These are phyloP conservation scores for Quercus dentata DNA, from an alignment of 306 rosid genomes.

Conservation along the genomic window DNA sequence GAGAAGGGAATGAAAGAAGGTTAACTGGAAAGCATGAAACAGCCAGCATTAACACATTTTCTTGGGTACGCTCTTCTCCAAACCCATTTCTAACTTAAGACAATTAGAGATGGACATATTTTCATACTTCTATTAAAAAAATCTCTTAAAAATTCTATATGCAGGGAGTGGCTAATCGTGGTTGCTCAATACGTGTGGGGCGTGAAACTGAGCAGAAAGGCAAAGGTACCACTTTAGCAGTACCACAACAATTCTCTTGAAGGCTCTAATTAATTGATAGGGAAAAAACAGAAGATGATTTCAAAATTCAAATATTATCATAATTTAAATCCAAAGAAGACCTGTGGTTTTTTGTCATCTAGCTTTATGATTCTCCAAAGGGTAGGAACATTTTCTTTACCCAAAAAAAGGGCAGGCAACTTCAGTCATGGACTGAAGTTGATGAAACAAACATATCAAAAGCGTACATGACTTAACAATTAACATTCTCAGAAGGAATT, in stretches of 20 bases:
- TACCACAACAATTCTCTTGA: neutral
- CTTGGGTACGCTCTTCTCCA: conserved; percentile 68
- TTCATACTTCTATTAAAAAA: neutral
- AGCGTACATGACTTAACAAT: neutral
- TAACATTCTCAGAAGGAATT: neutral
- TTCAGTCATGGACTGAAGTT: neutral
- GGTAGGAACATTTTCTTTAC: neutral
- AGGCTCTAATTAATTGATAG: neutral
- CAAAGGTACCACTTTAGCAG: conserved; percentile 57
- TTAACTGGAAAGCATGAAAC: conserved; percentile 99
- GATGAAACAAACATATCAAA: neutral
- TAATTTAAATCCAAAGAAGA: neutral
- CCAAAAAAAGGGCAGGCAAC: too few species aligned
- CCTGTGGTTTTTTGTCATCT: neutral
- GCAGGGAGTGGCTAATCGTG: conserved; percentile 99
- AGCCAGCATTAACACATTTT: conserved; percentile 76
- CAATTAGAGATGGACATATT: neutral
- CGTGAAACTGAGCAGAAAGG: conserved; percentile 86
- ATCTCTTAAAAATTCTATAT: conserved; percentile 24
- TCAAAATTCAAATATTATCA: neutral
- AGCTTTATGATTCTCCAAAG: neutral
- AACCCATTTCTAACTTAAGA: conserved; percentile 6
- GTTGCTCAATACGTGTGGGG: conserved; percentile 98
- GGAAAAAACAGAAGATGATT: neutral
- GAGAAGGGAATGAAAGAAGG: conserved; percentile 99